A percentile compares a stretch with the other conserved stretches of the same genome.
phyloP scores from a whole-genome alignment of 1,284 basidiomycete genomes.

The Xerocomus minutiporus region DNA sequence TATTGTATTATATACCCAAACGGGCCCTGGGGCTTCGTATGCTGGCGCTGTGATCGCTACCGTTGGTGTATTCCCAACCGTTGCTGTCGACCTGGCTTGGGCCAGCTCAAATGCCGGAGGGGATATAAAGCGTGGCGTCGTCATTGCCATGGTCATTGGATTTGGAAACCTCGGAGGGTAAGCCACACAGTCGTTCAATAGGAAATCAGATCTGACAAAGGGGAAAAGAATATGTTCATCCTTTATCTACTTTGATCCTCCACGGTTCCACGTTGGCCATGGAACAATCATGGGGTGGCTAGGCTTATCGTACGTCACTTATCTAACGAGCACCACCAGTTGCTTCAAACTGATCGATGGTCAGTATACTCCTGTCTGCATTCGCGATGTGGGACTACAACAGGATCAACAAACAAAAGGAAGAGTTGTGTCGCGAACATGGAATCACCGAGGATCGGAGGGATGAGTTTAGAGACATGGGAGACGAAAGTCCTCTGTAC shows the following conservation, averaged over 20 bases:
- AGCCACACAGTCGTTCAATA: constrained; percentile 1
- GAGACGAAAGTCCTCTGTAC: constrained; percentile 44
- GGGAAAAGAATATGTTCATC: constrained; percentile 36
- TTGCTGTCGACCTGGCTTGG: constrained; percentile 54
- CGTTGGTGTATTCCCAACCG: constrained; percentile 51
- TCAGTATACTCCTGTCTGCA: constrained; percentile 22
- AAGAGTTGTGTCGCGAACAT: constrained; percentile 35
- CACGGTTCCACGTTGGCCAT: constrained; percentile 48
- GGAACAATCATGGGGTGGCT: constrained; percentile 48
- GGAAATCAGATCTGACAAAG: background rate
- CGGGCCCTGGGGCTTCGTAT: constrained; percentile 40
- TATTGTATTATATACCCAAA: constrained; percentile 40
- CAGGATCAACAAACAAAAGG: constrained; percentile 40
- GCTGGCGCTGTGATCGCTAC: constrained; percentile 50
- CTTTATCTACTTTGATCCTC: constrained; percentile 42
- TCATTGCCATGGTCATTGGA: constrained; percentile 52
- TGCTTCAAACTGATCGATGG: background rate
- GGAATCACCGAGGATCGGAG: constrained; percentile 35
- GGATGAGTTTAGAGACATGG: constrained; percentile 38
- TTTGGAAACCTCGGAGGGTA: constrained; percentile 50
- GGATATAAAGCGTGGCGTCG: constrained; percentile 49
- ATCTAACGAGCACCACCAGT: background rate
- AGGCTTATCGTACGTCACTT: constrained; percentile 30
- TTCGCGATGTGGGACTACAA: constrained; percentile 41
- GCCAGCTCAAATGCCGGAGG: constrained; percentile 53